Evolutionary conservation across 2,329 filamentous ascomycete genomes (phyloP).

Genomic region (Phialophora verrucosa): DNA sequence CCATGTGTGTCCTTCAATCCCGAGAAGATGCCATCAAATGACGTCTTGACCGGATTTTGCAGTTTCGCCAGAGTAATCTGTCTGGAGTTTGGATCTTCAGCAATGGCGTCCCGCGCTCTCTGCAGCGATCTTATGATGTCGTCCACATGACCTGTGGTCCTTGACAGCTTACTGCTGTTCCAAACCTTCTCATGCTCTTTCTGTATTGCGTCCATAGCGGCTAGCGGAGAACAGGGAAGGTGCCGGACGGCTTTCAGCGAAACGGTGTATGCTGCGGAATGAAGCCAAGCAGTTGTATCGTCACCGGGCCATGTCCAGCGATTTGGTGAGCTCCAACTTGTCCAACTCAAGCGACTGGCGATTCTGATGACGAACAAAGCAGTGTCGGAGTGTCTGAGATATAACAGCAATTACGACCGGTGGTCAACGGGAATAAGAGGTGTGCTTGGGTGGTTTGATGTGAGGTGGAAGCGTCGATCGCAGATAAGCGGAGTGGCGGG

Average conservation of each 20-base stretch:
- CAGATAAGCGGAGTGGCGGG: conserved; percentile 14
- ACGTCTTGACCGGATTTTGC: conserved; percentile 81
- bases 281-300: background rate
- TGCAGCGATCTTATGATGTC: conserved; percentile 78
- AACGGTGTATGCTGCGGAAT: background rate
- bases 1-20: conserved; percentile 83
- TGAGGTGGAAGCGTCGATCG: conserved; percentile 6
- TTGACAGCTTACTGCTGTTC: conserved; percentile 70
- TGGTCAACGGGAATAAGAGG: background rate
- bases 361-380: background rate
- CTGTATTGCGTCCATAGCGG: conserved; percentile 67
- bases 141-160: conserved; percentile 80
- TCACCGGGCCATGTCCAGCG: conserved; percentile 3
- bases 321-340: background rate
- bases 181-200: conserved; percentile 76
- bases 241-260: background rate
- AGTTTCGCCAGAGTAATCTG: conserved; percentile 79
- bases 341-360: background rate
- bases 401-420: background rate
- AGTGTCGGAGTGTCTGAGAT: background rate
- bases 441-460: background rate
- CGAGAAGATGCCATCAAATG: conserved; percentile 79
- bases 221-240: background rate
- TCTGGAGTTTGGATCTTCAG: conserved; percentile 72
- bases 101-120: conserved; percentile 74